Base-by-base conservation (phyloP, 495 filamentous ascomycete genomes). In the Endocarpon pusillum region DNA sequence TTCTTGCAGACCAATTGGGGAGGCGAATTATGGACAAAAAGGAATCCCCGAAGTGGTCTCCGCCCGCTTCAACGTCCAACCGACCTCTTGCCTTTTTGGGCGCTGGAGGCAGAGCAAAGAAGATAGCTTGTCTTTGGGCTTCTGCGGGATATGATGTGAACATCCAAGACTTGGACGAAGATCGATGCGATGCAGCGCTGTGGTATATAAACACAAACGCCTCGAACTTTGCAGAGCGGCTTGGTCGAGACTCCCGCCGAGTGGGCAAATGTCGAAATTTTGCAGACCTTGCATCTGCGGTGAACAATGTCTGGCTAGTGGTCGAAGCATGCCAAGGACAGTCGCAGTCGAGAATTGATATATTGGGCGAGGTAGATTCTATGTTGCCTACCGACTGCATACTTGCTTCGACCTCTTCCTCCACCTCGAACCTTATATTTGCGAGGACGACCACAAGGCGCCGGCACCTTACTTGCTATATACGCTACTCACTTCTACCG, bases 291-390 rank as follows among this genome's bases (percentile, higher is more conserved):
- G 32, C 34, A 8, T 7, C 47, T 0, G 51, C 53, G 5, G 41
- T 54, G 0, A n/a, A 19, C 1, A n/a, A 51, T 32, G 45, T 49
- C 4, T 57, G 55, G 53, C 54, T 69, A 3, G 57, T 69, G 8
- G 59, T 73, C 37, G 68, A 73, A 40, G 60, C 58, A 11, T 60
- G 71, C 2, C 67, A 69, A 0, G 69, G 73, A 49, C 62, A 59
- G 33, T 35, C 69, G 3, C 40, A 51, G 5, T 44, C 69, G 32
- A 74, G 71, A 49, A 59, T 61, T 7, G 45, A 47, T 12, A 56
- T 59, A 2, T 55, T 75, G 11, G 62, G 49, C 1, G 44, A 63
- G 8, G 37, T 73, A 4, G 69, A 69, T 16, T 36, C 41, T 3
- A 28, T 53, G 0, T 47, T 61, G 0, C 56, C 58, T 1, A 19